Base-by-base conservation (phyloP, 2,329 filamentous ascomycete species). In the Annulohypoxylon truncatum region DNA sequence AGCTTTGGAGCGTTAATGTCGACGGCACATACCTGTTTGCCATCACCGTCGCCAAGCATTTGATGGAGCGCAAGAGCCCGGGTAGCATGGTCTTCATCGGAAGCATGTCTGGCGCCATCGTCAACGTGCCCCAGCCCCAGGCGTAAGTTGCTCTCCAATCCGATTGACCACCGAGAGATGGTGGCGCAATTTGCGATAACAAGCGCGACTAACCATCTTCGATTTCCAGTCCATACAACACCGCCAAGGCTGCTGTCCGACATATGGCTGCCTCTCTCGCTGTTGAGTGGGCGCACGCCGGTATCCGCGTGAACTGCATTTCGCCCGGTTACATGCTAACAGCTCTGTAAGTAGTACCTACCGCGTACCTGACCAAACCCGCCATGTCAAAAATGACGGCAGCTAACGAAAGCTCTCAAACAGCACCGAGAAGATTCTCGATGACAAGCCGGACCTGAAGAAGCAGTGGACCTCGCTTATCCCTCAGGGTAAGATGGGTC, bases 291-390 rank as follows among this genome's bases (percentile, higher is more conserved):
- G 94, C 95, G 0, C 85, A 90, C 72, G 89, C 90, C 35, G 90
- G 90, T 71, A 97, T 98, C 76, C 89, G 95, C 33, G 95, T 98
- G 72, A 98, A 98, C 83, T 96, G 92, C 80, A 96, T 98, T 78
- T 94, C 91, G 28, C 95, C 95, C 0, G 95, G 96, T 46, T 98
- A 98, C 81, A 98, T 98, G 95, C 83, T 97, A 71, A 97, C 95
- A 13, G 92, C 94, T 63, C 82, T 97, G 92, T 95, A 85, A 87
- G 91, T 82, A 38, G 33, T 47, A 31, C 35, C n/a, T 51, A 58
- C 48, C 47, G 12, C n/a, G n/a, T 50, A 13, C 22, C 7, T 22
- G 48, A 59, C 8, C 3, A 22, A 20, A 52, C 26, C 40, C 10
- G 57, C 50, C 44, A 35, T 38, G 24, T 42, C 38, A 22, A 46